Base-by-base conservation (phyloP, 495 filamentous ascomycete species). In the Tetracladium setigerum region DNA sequence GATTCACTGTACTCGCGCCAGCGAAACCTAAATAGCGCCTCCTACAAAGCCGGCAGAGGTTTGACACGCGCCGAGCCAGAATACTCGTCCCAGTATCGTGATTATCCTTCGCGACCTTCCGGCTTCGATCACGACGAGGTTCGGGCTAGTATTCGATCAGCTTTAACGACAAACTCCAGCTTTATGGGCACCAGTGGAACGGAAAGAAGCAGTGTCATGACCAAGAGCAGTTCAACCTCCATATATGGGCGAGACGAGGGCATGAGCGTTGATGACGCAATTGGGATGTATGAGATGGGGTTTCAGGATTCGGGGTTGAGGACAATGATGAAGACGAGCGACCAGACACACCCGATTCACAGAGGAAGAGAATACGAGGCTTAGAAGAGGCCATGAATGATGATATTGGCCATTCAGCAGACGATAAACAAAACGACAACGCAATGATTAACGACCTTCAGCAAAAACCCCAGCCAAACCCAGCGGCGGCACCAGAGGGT, bases 241-340 rank as follows among this genome's bases (percentile, higher is more conserved):
- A 71, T 77, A 30, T 70, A 71, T 46, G 69, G 72, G 7, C 75
- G 74, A 33, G 83, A 87, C 47, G 83, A 79, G 47, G 81, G 78
- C 4, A 84, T 89, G 73, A 95, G 83, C 50, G 77, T 95, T 2
- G 90, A 97, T 54, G 90, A 95, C 68, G 84, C 87, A 7, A 92
- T 95, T 65, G 87, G 83, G 13, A 89, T 95, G 85, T 95, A 95
- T 60, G 83, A 86, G 45, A 79, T 83, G 53, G 88, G 89, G 0
- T 91, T 92, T 66, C 71, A 71, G 45, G 82, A 86, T 38, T 57
- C 60, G 30, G 61, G 19, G 31, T 54, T 13, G 63, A 63, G 34
- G 32, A 53, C 22, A 54, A 59, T 33, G 14, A 46, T 36, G 57
- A 43, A 17, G 37, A 31, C 16, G 14, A 55, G 43, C 53, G 13